Base-by-base conservation (phyloP, 2,329 filamentous ascomycete genomes). In the Neopestalotiopsis sp. region DNA sequence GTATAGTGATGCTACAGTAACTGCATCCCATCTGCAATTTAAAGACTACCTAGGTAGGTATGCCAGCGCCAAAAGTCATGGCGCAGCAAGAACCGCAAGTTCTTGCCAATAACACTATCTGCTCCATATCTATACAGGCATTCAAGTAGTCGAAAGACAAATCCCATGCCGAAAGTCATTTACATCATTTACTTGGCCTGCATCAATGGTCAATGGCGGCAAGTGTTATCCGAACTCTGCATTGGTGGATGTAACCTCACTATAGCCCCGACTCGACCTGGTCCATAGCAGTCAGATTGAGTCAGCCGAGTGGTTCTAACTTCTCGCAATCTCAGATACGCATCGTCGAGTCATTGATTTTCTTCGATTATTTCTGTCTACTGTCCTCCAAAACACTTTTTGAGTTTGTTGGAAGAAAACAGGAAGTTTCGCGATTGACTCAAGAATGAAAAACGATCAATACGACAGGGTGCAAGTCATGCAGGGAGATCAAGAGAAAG, bases 221-320 rank as follows among this genome's bases (percentile, higher is more conserved):
- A 53, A 53, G 45, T 53, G 45, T 53, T 53, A 53, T 53, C 45
- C 45, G 45, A 53, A 53, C n/a, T 24, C 20, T 53, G 45, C 45
- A 53, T 53, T 53, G 20, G 45, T 53, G 17, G 20, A 17, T 53
- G 45, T 20, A 53, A 53, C 45, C 45, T 53, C 17, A 24, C n/a
- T 24, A 53, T 24, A 53, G 17, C 45, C 45, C 6, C 17, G 45
- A 24, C 45, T 24, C n/a, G 1, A 38, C 34, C 34, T 4, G 3
- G 1, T n/a, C 45, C n/a, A 14, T 17, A 53, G n/a, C 6, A 53
- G 20, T 9, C n/a, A 24, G 45, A 5, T n/a, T 53, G 45, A 53
- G 45, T 17, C n/a, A 17, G 3, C 17, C 4, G 3, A 20, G 5
- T 53, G 45, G 45, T 20, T n/a, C n/a, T 24, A 4, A 3, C 20